Base-by-base conservation (phyloP, 352 stramenopile genomes). In the Phytophthora multivora region DNA sequence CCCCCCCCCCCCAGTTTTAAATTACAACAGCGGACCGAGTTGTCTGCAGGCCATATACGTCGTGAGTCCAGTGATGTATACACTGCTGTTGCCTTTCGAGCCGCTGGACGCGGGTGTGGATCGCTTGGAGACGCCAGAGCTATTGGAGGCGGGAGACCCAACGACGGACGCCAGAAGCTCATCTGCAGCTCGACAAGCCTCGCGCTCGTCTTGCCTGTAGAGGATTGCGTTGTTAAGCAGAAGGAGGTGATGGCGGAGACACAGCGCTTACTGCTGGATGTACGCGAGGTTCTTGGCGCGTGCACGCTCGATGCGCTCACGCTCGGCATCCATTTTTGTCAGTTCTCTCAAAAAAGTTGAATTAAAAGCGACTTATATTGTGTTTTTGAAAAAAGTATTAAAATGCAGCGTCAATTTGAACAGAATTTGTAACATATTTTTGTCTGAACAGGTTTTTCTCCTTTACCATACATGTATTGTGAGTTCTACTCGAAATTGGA, bases 41-140 rank as follows among this genome's bases (percentile, higher is more conserved):
- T 95, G 87, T 50, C 82, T 83, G 58, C 87, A 94, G 12, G 87
- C 85, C 66, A 91, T 83, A 53, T 93, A 93, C 41, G 85, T 93
- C 16, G 78, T 80, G 8, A 95, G 75, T 0, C 87, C 85, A 10
- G 81, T 89, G 54, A 95, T 49, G 58, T 95, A 95, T 19, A 94
- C 77, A 62, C 86, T 91, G 52, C 79, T 84, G 53, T 88, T 89
- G 62, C 84, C 77, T 13, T 67, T 69, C 19, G 36, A 40, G 15
- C 59, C 15, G n/a, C 40, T 23, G 16, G 19, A 33, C 25, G 13
- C 5, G 10, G 25, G 40, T 7, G 30, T 15, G 11, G 39, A 5
- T 46, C 39, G 36, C 40, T 53, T 66, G n/a, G n/a, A n/a, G n/a
- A 8, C 21, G 23, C 7, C 55, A 25, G 30, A 45, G 23, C n/a